Conservation (phyloP, 257 asterid species). For the Echites panduratus region DNA sequence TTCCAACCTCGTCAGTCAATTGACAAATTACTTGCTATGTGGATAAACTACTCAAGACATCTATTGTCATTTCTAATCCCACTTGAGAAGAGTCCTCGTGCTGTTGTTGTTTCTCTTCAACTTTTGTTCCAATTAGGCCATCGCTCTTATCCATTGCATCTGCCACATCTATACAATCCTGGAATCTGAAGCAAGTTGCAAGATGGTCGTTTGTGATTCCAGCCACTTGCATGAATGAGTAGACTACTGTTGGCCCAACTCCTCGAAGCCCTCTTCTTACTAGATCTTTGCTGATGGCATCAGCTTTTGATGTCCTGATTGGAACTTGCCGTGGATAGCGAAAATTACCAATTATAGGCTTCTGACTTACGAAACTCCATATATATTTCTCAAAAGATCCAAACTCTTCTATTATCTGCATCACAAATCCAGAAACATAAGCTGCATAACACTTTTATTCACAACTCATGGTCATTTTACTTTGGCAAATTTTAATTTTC, state of each 20-base stretch:
- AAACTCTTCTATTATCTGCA: constrained; percentile 69
- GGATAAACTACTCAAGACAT: constrained; percentile 51
- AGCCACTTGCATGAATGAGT: constrained; percentile 92
- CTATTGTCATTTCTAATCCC: constrained; percentile 50
- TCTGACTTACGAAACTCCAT: constrained; percentile 81
- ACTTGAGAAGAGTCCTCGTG: constrained; percentile 38
- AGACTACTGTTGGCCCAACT: constrained; percentile 88
- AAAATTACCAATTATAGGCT: constrained; percentile 60
- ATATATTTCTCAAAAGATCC: constrained; percentile 86
- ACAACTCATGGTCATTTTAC: neutral
- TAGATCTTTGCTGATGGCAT: constrained; percentile 84
- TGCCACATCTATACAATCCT: constrained; percentile 45
- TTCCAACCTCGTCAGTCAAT: neutral
- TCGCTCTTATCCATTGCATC: constrained; percentile 38
- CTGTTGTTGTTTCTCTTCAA: constrained; percentile 36
- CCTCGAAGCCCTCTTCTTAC: constrained; percentile 92
- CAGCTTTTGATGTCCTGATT: constrained; percentile 76
- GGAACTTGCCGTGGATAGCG: constrained; percentile 95
- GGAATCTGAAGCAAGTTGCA: constrained; percentile 71
- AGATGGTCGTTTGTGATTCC: constrained; percentile 97
- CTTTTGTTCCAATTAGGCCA: constrained; percentile 22
- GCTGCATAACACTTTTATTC: neutral
- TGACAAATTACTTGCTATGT: constrained; percentile 30
- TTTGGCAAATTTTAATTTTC: neutral
- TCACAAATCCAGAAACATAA: constrained; percentile 11